Base-by-base conservation (phyloP, 331 rosid genomes). In the Spiraea crenata region DNA sequence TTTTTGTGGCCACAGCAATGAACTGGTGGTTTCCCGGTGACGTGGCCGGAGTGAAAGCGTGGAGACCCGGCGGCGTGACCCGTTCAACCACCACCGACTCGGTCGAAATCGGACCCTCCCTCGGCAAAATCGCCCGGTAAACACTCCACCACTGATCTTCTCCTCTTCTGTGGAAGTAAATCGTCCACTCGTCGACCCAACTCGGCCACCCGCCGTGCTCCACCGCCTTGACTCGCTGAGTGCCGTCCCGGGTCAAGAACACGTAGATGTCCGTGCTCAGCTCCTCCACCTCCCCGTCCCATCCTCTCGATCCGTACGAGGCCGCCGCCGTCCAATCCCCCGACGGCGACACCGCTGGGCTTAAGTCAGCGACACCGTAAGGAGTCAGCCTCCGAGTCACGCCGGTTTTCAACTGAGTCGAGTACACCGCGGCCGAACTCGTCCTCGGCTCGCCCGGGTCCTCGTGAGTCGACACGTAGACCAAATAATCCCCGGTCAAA, bases 201-300 rank as follows among this genome's bases (percentile, higher is more conserved):
- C 81, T 13, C 4, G 98, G 97, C 98, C 98, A 93, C 35, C 98
- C 98, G 15, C 96, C 97, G 77, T 88, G 93, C 4, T 88, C 85
- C 0, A 85, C 88, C 1, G 84, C 77, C 80, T 87, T 93, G 35
- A 84, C 78, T 72, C 97, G 84, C 1, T 56, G 83, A 71, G 86
- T 76, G 16, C 97, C 98, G 39, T 93, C 98, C 5, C 79, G 76
- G 73, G 98, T 90, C 11, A 75, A 67, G 76, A 88, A 90, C 20
- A 88, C 77, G 47, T 87, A 93, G 77, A 93, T 84, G 64, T 88
- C 91, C 2, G 98, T 88, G 9, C 89, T 80, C 60, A 93, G 87
- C 19, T 90, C 98, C 74, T 90, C 86, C 1, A 90, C 88, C 9
- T 93, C 95, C 2, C 90, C 93, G 5, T 77, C 55, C 98, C 98